phyloP scores from a whole-genome alignment of 495 filamentous ascomycete genomes.

The Aspergillus asperescens region DNA sequence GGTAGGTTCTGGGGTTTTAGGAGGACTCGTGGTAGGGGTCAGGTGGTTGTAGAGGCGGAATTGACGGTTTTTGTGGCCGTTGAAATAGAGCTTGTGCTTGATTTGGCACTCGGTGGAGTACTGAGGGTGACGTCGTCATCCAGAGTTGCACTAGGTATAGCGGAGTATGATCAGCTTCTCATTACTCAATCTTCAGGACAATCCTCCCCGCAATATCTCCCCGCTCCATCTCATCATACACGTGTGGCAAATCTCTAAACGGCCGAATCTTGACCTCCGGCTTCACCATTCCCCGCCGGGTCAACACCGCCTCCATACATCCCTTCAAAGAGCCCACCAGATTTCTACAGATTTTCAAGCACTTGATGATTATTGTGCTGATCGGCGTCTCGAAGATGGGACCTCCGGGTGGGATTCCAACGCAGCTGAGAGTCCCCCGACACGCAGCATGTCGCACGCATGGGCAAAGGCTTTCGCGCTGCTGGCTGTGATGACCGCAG shows the following conservation, averaged over 20 bases:
- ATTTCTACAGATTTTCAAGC: constrained; percentile 42
- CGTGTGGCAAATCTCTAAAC: constrained; percentile 39
- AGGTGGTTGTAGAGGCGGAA: neutral
- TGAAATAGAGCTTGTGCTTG: neutral
- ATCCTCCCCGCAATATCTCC: constrained; percentile 38
- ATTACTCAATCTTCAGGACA: constrained; percentile 27
- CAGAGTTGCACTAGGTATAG: neutral
- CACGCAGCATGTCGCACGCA: constrained; percentile 47
- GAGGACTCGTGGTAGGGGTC: neutral
- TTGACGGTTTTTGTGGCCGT: neutral
- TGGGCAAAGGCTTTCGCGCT: constrained; percentile 42
- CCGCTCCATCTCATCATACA: constrained; percentile 46
- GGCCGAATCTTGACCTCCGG: constrained; percentile 40
- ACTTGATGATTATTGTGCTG: constrained; percentile 46
- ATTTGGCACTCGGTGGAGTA: neutral
- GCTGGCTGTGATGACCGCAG: constrained; percentile 41
- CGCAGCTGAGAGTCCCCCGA: constrained; percentile 48
- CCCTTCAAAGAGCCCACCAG: constrained; percentile 47
- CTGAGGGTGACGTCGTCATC: constrained; percentile 1
- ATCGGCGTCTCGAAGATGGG: constrained; percentile 43
- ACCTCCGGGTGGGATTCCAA: constrained; percentile 43
- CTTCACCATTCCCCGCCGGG: constrained; percentile 41
- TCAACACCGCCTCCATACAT: constrained; percentile 47
- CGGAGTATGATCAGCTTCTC: neutral
- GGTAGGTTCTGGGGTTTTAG: neutral